Base-by-base conservation (phyloP, 345 rosid species). In the Dimocarpus longan region DNA sequence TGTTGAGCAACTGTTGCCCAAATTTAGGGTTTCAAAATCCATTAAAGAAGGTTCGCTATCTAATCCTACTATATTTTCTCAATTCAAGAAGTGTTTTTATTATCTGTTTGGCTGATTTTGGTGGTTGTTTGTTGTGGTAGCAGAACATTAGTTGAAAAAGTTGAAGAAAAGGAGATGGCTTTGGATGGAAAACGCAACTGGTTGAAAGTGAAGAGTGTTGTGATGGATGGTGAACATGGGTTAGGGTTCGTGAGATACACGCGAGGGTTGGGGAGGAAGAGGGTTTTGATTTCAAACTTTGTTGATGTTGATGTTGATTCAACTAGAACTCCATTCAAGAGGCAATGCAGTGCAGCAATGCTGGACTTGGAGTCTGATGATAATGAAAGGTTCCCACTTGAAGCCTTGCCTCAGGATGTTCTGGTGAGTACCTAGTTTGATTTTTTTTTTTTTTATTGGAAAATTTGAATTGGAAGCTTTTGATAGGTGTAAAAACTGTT, bases 331-430 rank as follows among this genome's bases (percentile, higher is more conserved):
- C 87, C 91, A 6, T 70, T 83, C 85, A 93, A 95, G 91, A 91
- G 90, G 81, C 87, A 83, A 62, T 84, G 92, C 76, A 89, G 89
- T 57, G 80, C 54, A 68, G 60, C 67, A 52, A 48, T 77, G 59
- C 10, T 11, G 32, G 59, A 12, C 15, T 76, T 76, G 9, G 82
- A 65, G 60, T 76, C 76, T 1, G 86, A 32, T 32, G 37, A 32
- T 32, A 32, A 81, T 12, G 83, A 83, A 32, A 74, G 43, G 71
- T 88, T 92, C 68, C 12, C 39, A 19, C 89, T 95, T 32, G 97
- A 95, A 79, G 68, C 87, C 74, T 82, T 95, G 66, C 99, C 98
- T 62, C 95, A 85, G 74, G 98, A 95, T 46, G 73, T 93, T 24
- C 86, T 95, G 89, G 98, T 95, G 70, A 74, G 92, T 80, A 6